Evolutionary conservation across 441 rosid genomes (phyloP).

Genomic region (Theobroma grandiflorum): DNA sequence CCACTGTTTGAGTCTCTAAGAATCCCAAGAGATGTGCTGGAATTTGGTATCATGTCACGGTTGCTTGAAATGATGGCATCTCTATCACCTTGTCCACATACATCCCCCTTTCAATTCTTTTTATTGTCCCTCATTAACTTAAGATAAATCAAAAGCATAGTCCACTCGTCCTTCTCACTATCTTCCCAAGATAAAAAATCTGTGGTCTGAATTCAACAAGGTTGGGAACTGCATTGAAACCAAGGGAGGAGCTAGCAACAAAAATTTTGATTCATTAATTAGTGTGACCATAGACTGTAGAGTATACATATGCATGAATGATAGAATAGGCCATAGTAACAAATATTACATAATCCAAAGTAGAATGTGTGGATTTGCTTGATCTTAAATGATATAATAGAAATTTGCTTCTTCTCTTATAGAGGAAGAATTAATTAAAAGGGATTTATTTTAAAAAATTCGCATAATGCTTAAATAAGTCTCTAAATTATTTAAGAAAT

Average conservation of each 20-base stretch:
- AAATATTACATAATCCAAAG: too few relatives aligned
- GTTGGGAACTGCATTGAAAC: neutral
- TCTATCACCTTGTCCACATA: constrained; percentile 35
- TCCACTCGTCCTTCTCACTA: neutral
- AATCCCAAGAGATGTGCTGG: constrained; percentile 58
- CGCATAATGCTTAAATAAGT: too few relatives aligned
- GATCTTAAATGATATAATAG: too few relatives aligned
- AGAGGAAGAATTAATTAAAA: too few relatives aligned
- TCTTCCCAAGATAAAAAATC: neutral
- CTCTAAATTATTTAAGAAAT: too few relatives aligned
- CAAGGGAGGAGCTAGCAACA: neutral
- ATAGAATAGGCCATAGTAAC: neutral
- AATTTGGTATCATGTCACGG: constrained; percentile 67
- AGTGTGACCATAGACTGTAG: neutral
- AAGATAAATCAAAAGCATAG: neutral
- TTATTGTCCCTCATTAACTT: neutral
- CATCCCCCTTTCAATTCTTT: constrained; percentile 20
- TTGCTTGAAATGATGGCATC: constrained; percentile 69
- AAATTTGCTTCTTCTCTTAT: too few relatives aligned
- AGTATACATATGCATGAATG: neutral
- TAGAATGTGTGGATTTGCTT: too few relatives aligned
- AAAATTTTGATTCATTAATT: too few relatives aligned
- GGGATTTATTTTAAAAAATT: too few relatives aligned
- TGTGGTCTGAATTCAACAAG: neutral
- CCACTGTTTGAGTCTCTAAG: constrained; percentile 37